Evolutionary conservation across 176 grass and related monocot species (phyloP).

Genomic region (Eleusine indica): DNA sequence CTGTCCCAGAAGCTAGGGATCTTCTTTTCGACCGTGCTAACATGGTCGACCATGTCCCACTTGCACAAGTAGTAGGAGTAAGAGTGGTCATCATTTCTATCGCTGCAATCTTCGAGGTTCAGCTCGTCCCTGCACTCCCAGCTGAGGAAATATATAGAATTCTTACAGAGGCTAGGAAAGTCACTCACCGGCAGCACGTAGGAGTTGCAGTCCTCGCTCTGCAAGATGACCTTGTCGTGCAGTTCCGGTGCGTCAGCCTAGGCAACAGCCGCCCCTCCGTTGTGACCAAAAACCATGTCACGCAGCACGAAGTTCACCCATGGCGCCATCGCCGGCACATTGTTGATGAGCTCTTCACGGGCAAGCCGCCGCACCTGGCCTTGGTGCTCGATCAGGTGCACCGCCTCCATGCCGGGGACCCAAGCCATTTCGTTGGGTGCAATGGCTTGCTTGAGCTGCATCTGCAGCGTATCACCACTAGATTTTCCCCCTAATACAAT

Average conservation of each 20-base stretch:
- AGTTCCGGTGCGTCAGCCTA: conserved; percentile 2
- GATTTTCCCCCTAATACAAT: too few relatives aligned
- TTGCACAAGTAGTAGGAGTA: conserved; percentile 3
- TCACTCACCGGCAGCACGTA: neutral
- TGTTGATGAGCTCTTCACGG: neutral
- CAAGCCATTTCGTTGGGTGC: neutral
- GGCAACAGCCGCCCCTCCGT: neutral
- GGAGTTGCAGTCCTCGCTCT: neutral
- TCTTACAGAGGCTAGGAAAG: neutral
- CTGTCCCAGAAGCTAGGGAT: neutral
- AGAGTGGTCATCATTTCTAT: neutral
- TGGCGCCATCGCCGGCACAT: neutral
- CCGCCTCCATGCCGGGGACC: neutral
- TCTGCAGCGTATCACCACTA: too few relatives aligned
- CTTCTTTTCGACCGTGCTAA: neutral
- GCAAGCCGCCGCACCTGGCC: neutral
- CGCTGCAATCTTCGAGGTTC: neutral
- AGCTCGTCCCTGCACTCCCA: neutral
- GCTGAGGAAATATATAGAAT: conserved; percentile 2
- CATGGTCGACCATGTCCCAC: neutral
- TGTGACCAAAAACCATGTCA: neutral
- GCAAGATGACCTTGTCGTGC: neutral
- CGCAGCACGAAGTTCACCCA: neutral
- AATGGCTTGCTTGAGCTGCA: neutral
- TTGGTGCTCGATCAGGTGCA: neutral